Evolutionary conservation across 768 basidiomycete species (phyloP), one percentile per base, ranked within the genome.

Genomic region (Pisolithus marmoratus): DNA sequence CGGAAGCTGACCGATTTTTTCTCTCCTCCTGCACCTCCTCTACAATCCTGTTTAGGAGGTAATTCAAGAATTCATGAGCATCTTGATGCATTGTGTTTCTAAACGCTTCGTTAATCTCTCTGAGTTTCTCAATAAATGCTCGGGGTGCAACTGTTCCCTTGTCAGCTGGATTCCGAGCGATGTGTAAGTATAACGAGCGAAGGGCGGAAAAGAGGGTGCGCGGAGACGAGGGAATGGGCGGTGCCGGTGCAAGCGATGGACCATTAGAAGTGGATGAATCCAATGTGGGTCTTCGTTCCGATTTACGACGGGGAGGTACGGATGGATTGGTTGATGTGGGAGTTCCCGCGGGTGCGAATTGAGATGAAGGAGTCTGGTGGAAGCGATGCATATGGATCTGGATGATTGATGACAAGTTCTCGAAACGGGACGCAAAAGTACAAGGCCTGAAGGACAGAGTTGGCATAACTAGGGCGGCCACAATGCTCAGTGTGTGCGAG

Each of bases 11-110:
- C n/a, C 60, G 58, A 41, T 64, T 72, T 60, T 74, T 83, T 62
- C 69, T 76, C 52, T 87, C 85, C 54, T 82, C 80, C 62, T 94
- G 90, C 58, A 95, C 81, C 65, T 97, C 94, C 68, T 98, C 95
- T 34, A 93, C 87, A 46, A 99, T 85, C 66, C 78, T 84, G 69
- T 99, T 99, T 50, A 99, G 73, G 24, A 97, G 72, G 70, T 87
- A 97, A 66, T 94, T 96, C 38, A 97, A 75, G 68, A 99, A 98
- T 70, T 99, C 96, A 70, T 98, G 96, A 3, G 96, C 96, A 67
- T 99, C 96, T 66, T 99, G 96, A 66, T 99, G 96, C 80, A 89
- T 87, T 15, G 89, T 86, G 36, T 85, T 85, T 45, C 92, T 80
- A 63, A 97, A 99, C 43, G 86, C 76, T 61, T 93, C 91, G 68